These are phyloP conservation scores for Eucalyptus camaldulensis DNA, from an alignment of 345 rosid genomes.

Conservation along the genomic window DNA sequence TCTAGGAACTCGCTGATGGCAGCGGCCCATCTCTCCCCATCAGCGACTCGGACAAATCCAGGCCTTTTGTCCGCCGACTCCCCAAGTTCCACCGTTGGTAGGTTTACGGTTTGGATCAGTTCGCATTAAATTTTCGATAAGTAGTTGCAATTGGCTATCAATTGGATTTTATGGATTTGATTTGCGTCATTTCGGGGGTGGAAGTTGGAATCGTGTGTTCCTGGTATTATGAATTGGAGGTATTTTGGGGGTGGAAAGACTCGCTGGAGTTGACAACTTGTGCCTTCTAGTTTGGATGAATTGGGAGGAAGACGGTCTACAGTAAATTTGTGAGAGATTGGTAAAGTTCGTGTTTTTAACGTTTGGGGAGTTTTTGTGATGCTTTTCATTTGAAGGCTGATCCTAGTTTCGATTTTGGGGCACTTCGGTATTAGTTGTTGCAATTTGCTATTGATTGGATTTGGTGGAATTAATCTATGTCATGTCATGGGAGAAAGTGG, in stretches of 20 bases:
- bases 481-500: no score
- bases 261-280: not conserved
- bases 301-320: not conserved
- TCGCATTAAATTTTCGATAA: not conserved
- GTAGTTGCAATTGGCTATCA: not conserved
- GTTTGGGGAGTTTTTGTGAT: not conserved
- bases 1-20: slow-evolving; percentile 1
- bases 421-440: no score
- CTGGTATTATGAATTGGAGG: not conserved
- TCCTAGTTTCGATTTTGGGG: no score
- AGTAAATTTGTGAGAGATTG: not conserved
- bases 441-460: no score
- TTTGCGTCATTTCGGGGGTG: not conserved
- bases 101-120: not conserved
- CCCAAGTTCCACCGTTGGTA: slow-evolving; percentile 89
- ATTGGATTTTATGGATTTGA: not conserved
- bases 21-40: slow-evolving; percentile 33
- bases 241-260: not conserved
- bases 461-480: no score
- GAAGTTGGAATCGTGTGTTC: not conserved
- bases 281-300: not conserved
- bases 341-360: not conserved
- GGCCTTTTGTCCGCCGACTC: slow-evolving; percentile 35
- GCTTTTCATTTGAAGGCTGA: no score
- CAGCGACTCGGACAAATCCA: slow-evolving; percentile 54